Evolutionary conservation across 2,329 filamentous ascomycete genomes (phyloP).

Genomic region (Sphaerulina musiva): DNA sequence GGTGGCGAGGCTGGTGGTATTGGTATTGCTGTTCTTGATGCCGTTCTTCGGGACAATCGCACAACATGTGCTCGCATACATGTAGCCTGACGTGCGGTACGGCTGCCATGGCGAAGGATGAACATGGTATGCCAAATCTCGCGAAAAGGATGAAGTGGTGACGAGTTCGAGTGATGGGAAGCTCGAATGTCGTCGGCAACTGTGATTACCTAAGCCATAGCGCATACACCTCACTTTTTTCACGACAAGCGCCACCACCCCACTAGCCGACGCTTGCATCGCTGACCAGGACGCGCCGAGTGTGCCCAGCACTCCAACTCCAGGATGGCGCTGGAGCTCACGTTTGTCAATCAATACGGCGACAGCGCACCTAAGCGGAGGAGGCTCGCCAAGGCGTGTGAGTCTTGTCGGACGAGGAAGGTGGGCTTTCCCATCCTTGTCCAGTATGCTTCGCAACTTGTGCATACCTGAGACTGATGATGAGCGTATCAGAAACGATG

Average conservation of each 20-base stretch:
- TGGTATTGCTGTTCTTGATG: conserved; percentile 32
- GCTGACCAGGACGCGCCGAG: background rate
- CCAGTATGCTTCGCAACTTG: background rate
- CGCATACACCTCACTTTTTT: no score
- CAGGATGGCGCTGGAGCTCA: conserved; percentile 28
- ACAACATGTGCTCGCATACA: background rate
- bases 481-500: conserved; percentile 29
- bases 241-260: background rate
- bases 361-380: conserved; percentile 29
- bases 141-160: background rate
- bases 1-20: conserved; percentile 25
- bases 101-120: conserved; percentile 23
- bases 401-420: conserved; percentile 29
- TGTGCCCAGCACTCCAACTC: background rate
- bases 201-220: no score
- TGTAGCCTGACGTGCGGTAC: conserved; percentile 7
- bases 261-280: background rate
- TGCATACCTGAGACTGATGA: background rate
- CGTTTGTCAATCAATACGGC: conserved; percentile 33
- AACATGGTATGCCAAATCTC: conserved; percentile 20
- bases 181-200: no score
- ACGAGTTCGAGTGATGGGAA: background rate
- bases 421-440: conserved; percentile 11
- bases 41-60: conserved; percentile 11
- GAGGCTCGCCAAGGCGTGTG: conserved; percentile 32